Conservation (phyloP, 2,329 filamentous ascomycete species). For the Lachnellula occidentalis region DNA sequence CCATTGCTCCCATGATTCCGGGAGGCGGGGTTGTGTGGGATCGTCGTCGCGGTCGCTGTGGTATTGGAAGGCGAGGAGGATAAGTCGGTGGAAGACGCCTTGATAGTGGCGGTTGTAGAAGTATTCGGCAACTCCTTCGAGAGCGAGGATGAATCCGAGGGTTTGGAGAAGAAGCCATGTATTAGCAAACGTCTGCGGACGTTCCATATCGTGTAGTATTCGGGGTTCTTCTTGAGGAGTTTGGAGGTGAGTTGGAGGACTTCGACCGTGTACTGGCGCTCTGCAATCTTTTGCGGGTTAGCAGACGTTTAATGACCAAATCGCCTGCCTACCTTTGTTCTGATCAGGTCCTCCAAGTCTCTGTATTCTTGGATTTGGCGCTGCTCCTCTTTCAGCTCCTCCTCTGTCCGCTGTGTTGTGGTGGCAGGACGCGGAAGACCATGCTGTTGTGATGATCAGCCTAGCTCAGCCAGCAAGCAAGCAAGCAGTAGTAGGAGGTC, state of each 20-base stretch:
- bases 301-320: slow-evolving; percentile 1
- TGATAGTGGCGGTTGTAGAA: slow-evolving; percentile 50
- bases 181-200: slow-evolving; percentile 68
- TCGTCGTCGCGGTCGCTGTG: slow-evolving; percentile 46
- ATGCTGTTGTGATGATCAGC: slow-evolving; percentile 55
- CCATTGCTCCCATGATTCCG: slow-evolving; percentile 45
- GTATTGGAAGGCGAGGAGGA: slow-evolving; percentile 52
- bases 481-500: slow-evolving; percentile 4
- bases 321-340: slow-evolving; percentile 48
- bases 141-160: slow-evolving; percentile 44
- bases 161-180: slow-evolving; percentile 51
- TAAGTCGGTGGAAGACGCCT: slow-evolving; percentile 58
- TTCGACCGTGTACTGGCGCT: slow-evolving; percentile 37
- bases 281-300: slow-evolving; percentile 25
- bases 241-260: slow-evolving; percentile 65
- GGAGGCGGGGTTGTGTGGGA: slow-evolving; percentile 41
- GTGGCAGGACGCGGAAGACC: slow-evolving; percentile 67
- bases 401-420: slow-evolving; percentile 56
- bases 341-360: slow-evolving; percentile 62
- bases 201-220: slow-evolving; percentile 92
- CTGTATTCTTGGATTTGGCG: slow-evolving; percentile 73
- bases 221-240: slow-evolving; percentile 71
- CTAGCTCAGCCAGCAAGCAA: slow-evolving; percentile 15
- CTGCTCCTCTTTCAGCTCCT: slow-evolving; percentile 65
- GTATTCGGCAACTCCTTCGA: slow-evolving; percentile 50